Percentiles rank a stretch among this genome's conserved stretches.
These are phyloP conservation scores for Aspergillus sergii DNA, from an alignment of 2,329 filamentous ascomycete species.

Conservation along the genomic window DNA sequence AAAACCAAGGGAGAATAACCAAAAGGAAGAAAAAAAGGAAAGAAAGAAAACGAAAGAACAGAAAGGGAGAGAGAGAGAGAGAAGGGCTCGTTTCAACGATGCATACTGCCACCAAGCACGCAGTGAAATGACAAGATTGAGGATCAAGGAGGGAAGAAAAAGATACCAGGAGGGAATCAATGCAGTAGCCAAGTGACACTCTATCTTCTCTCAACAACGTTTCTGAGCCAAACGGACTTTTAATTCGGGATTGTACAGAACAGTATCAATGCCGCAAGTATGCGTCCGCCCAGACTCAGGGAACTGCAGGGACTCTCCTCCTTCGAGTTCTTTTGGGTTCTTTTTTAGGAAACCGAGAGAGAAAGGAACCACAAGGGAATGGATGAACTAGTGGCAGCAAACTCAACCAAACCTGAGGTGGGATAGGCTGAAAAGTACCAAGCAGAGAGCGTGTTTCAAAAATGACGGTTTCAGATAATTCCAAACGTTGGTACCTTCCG, in stretches of 20 bases:
- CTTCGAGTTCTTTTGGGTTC: slow-evolving; percentile 16
- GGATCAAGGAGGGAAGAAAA: slow-evolving; percentile 8
- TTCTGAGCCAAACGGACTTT: slow-evolving; percentile 28
- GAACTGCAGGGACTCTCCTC: slow-evolving; percentile 37
- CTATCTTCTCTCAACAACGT: slow-evolving; percentile 18
- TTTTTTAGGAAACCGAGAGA: slow-evolving; percentile 19
- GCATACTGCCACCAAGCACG: slow-evolving; percentile 25
- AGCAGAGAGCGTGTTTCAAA: slow-evolving; percentile 28
- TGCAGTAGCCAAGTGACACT: slow-evolving; percentile 23
- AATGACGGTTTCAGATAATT: slow-evolving; percentile 28
- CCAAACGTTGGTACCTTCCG: slow-evolving; percentile 23
- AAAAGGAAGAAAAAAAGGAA: background rate
- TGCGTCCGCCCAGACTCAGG: slow-evolving; percentile 25
- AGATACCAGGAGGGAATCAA: slow-evolving; percentile 11
- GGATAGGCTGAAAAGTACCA: slow-evolving; percentile 23
- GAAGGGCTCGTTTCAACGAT: slow-evolving; percentile 25
- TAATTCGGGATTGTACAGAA: slow-evolving; percentile 26
- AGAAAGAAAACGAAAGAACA: background rate
- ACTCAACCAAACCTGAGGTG: slow-evolving; percentile 22
- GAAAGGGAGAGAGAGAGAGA: background rate
- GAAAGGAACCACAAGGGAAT: slow-evolving; percentile 2
- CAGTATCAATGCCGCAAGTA: slow-evolving; percentile 20
- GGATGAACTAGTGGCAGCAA: slow-evolving; percentile 11
- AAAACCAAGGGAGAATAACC: background rate
- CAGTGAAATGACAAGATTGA: slow-evolving; percentile 20